A percentile compares a stretch with the other conserved stretches of the same genome.
phyloP scores from a whole-genome alignment of 768 basidiomycete genomes.

The Tubosaeta sp. region DNA sequence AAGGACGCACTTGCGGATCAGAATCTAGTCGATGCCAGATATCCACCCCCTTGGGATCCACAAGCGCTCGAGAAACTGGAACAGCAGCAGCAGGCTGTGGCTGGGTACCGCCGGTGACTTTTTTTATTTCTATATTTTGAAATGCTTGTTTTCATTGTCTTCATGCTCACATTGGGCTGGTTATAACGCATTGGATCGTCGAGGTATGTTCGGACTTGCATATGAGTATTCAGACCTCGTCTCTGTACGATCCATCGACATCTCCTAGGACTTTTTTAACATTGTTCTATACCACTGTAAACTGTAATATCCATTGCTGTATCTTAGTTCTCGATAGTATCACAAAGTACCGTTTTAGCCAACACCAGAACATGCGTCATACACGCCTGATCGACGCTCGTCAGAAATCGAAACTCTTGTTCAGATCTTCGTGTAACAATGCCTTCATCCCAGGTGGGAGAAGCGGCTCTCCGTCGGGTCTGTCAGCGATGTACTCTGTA shows the following conservation, averaged over 20 bases:
- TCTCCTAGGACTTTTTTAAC: conserved; percentile 6
- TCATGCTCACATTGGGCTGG: too few species aligned
- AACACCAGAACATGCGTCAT: neutral
- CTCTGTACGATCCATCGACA: neutral
- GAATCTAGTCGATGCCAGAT: conserved; percentile 69
- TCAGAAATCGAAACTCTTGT: conserved; percentile 69
- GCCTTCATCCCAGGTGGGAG: conserved; percentile 90
- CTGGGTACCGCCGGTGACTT: conserved; percentile 7
- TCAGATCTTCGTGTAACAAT: conserved; percentile 78
- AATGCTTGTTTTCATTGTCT: neutral
- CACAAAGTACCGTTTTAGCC: neutral
- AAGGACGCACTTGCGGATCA: conserved; percentile 75
- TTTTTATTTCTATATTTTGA: neutral
- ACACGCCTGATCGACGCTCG: neutral
- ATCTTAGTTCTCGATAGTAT: conserved; percentile 13
- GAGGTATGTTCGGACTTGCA: too few species aligned
- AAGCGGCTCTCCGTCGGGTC: conserved; percentile 53
- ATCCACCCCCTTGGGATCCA: conserved; percentile 69
- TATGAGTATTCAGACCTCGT: conserved; percentile 1
- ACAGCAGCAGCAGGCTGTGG: conserved; percentile 22
- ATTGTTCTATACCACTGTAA: conserved; percentile 13
- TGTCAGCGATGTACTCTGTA: conserved; percentile 46
- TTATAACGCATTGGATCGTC: conserved; percentile 2
- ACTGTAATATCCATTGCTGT: conserved; percentile 22
- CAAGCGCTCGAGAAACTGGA: conserved; percentile 34